Conservation (phyloP, 345 rosid genomes). For the Arabidopsis thaliana region TAIR10.1 NC_003076.8:663501-664000, state of each 20-base stretch:
- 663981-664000: slow-evolving; percentile 54
- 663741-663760: slow-evolving; percentile 30
- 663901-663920: slow-evolving; percentile 74
- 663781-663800: slow-evolving; percentile 8
- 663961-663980: slow-evolving; percentile 73
- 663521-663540: slow-evolving; percentile 21
- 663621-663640: slow-evolving; percentile 87
- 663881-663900: slow-evolving; percentile 74
- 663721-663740: slow-evolving; percentile 70
- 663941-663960: slow-evolving; percentile 77
- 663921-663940: slow-evolving; percentile 68
- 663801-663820: slow-evolving; percentile 20
- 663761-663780: neutral
- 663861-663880: slow-evolving; percentile 67
- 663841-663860: slow-evolving; percentile 79
- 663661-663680: slow-evolving; percentile 57
- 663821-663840: slow-evolving; percentile 95
- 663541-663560: slow-evolving; percentile 9
- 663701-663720: slow-evolving; percentile 90
- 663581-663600: slow-evolving; percentile 28
- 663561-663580: slow-evolving; percentile 10
- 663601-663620: slow-evolving; percentile 71
- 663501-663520: slow-evolving; percentile 1
- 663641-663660: slow-evolving; percentile 85
- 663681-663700: slow-evolving; percentile 87